phyloP scores from a whole-genome alignment of 371 early-diverging fungal species.

The Rhizopus stolonifer region DNA sequence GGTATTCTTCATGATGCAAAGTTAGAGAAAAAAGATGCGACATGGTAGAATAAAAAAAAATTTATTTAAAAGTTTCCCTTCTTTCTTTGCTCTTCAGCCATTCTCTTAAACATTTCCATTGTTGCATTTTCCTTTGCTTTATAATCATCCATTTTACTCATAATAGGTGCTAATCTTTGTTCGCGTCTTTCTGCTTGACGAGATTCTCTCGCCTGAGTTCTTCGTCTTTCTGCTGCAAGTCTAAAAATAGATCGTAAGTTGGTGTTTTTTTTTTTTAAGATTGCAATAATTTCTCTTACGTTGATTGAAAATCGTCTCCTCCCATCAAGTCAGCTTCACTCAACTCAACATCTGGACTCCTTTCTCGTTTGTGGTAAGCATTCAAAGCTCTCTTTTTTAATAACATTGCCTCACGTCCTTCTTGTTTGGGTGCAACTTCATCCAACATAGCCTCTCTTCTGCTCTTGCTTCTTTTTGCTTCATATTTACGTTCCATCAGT shows the following conservation, averaged over 20 bases:
- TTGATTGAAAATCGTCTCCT: slow-evolving; percentile 56
- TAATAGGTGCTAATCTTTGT: slow-evolving; percentile 42
- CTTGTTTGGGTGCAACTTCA: slow-evolving; percentile 80
- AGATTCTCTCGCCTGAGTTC: slow-evolving; percentile 49
- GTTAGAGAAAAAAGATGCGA: slow-evolving; percentile 33
- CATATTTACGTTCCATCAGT: slow-evolving; percentile 45
- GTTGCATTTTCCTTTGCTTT: slow-evolving; percentile 67
- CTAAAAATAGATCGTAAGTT: slow-evolving; percentile 13
- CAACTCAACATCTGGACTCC: slow-evolving; percentile 72
- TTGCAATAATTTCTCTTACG: slow-evolving; percentile 14
- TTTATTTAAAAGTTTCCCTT: slow-evolving; percentile 14
- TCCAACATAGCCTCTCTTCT: slow-evolving; percentile 69
- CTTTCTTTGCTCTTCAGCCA: slow-evolving; percentile 57
- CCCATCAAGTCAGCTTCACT: slow-evolving; percentile 76
- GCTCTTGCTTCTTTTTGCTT: slow-evolving; percentile 47
- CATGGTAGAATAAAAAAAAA: slow-evolving; percentile 29
- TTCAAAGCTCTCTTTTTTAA: slow-evolving; percentile 65
- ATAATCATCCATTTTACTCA: slow-evolving; percentile 52
- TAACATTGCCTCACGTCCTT: slow-evolving; percentile 74
- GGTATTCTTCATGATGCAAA: slow-evolving; percentile 26
- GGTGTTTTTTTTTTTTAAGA: neutral
- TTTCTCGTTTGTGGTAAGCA: slow-evolving; percentile 68
- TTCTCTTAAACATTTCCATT: slow-evolving; percentile 66
- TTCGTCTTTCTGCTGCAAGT: slow-evolving; percentile 49
- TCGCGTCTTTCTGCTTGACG: slow-evolving; percentile 30